These are phyloP conservation scores for Oryza australiensis DNA, from an alignment of 176 grass and related monocot species.

Conservation along the genomic window DNA sequence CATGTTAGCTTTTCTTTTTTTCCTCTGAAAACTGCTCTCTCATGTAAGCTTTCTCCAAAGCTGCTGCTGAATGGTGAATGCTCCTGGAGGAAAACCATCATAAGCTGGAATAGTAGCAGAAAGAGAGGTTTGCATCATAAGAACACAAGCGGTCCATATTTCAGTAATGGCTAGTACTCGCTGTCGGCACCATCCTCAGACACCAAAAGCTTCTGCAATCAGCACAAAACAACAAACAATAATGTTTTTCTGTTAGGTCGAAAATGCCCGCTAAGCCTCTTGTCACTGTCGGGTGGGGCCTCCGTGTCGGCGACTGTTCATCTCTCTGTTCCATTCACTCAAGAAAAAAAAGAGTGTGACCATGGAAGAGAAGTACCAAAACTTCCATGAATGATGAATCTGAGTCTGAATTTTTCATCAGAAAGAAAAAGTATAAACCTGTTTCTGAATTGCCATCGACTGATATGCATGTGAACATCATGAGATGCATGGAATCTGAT, in stretches of 20 bases:
- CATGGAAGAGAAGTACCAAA: not conserved
- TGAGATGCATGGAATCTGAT: constrained; percentile 25
- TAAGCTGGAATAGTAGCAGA: not conserved
- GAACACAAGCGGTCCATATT: constrained; percentile 22
- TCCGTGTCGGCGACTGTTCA: not conserved
- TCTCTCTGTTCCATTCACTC: not conserved
- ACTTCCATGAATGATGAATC: not conserved
- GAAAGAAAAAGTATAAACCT: not conserved
- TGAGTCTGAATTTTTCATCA: not conserved
- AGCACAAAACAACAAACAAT: not conserved
- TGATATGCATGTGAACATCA: not conserved
- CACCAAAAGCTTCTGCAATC: not conserved
- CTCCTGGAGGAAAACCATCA: not conserved
- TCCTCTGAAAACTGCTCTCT: not conserved
- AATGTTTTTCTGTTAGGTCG: not conserved
- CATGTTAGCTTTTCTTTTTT: not conserved
- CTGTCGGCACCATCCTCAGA: not conserved
- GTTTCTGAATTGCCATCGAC: not conserved
- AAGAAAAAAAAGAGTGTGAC: not conserved
- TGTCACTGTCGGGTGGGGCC: not conserved
- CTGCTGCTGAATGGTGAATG: not conserved
- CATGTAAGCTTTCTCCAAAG: not conserved
- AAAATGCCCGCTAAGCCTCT: not conserved
- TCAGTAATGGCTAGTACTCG: not conserved
- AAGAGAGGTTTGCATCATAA: not conserved